These are phyloP conservation scores for Russula lepida DNA, from an alignment of 768 basidiomycete genomes.

Conservation along the genomic window DNA sequence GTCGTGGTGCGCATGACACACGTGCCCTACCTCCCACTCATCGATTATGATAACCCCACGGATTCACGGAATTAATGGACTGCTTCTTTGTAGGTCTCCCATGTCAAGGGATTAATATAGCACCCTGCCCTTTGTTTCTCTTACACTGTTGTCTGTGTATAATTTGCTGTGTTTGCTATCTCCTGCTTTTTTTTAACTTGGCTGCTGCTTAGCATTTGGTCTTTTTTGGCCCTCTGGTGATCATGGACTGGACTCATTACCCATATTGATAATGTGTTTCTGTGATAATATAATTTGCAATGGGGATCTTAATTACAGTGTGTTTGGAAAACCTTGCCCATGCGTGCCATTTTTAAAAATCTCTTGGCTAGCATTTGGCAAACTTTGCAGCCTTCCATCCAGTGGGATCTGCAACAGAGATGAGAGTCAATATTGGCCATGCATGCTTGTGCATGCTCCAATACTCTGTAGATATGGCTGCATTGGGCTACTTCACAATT, in stretches of 20 bases:
- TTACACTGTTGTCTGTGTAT: not conserved
- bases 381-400: no score
- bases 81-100: not conserved
- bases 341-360: no score
- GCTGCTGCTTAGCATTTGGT: not conserved
- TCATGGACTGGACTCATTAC: not conserved
- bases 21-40: not conserved
- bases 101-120: not conserved
- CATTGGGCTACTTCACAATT: no score
- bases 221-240: not conserved
- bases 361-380: no score
- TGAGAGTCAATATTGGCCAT: no score
- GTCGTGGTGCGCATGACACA: not conserved
- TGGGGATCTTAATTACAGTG: no score
- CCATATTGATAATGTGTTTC: not conserved
- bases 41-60: not conserved
- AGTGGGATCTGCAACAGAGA: no score
- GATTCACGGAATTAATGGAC: slow-evolving; percentile 1
- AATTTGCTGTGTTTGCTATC: not conserved
- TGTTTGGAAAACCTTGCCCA: no score
- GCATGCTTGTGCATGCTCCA: no score
- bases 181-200: not conserved
- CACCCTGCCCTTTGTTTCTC: not conserved
- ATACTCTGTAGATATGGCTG: no score
- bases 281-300: not conserved